Evolutionary conservation across 2,329 filamentous ascomycete genomes (phyloP).

Genomic region (Clonostachys solani): DNA sequence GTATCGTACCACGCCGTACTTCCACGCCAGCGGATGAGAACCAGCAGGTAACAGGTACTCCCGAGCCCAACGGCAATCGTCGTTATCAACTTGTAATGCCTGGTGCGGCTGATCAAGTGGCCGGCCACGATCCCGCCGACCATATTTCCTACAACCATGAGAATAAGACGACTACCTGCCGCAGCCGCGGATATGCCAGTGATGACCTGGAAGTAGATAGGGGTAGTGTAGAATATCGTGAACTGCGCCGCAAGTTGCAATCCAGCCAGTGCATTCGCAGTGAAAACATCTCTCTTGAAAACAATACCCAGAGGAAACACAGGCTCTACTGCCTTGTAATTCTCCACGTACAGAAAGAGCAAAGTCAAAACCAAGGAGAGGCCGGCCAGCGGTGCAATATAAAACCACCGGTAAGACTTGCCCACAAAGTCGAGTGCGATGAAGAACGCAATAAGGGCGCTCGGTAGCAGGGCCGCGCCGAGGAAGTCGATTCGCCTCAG

Average conservation of each 20-base stretch:
- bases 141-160: background rate
- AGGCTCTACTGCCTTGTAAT: background rate
- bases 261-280: background rate
- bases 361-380: background rate
- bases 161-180: background rate
- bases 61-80: background rate
- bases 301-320: background rate
- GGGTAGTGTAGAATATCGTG: background rate
- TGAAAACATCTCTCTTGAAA: background rate
- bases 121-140: background rate
- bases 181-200: background rate
- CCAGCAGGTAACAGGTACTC: background rate
- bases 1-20: background rate
- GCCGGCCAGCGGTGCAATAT: background rate
- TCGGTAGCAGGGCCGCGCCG: background rate
- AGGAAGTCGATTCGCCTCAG: background rate
- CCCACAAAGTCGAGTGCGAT: background rate
- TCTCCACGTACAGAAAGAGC: background rate
- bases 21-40: conserved; percentile 1
- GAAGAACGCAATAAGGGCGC: background rate
- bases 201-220: conserved; percentile 1
- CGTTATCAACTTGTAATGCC: background rate
- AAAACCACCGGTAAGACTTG: background rate
- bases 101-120: background rate
- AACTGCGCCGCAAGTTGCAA: background rate